A percentile compares a stretch with the other conserved stretches of the same genome.
phyloP scores from a whole-genome alignment of 768 basidiomycete genomes.

The Pleurotus cornucopiae region DNA sequence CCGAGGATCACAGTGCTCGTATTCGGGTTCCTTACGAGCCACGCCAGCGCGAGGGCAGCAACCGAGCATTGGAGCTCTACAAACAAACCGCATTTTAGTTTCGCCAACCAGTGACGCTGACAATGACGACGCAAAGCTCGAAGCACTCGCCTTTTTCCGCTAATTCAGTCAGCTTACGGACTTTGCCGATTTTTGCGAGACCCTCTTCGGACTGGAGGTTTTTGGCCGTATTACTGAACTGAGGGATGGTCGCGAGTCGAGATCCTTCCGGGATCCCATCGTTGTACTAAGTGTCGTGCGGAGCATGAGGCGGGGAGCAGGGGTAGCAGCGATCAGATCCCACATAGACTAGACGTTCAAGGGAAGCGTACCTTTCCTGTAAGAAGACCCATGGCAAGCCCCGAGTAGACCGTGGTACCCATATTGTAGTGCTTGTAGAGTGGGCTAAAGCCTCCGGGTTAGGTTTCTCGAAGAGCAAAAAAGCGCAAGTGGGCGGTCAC shows the following conservation, averaged over 20 bases:
- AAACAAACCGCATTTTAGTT: too few relatives aligned
- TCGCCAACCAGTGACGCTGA: too few relatives aligned
- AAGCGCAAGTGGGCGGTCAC: constrained; percentile 24
- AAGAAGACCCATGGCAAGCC: constrained; percentile 69
- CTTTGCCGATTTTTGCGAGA: constrained; percentile 66
- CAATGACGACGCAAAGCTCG: too few relatives aligned
- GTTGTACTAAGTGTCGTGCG: constrained; percentile 48
- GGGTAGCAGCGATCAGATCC: too few relatives aligned
- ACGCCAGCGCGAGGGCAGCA: constrained; percentile 72
- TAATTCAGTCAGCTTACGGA: constrained; percentile 59
- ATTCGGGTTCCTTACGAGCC: constrained; percentile 65
- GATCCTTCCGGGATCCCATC: constrained; percentile 72
- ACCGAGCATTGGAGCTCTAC: constrained; percentile 54
- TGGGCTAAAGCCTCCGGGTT: constrained; percentile 28
- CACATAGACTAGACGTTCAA: neutral
- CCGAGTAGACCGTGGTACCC: constrained; percentile 71
- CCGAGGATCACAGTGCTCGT: constrained; percentile 67
- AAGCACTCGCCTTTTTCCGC: constrained; percentile 46
- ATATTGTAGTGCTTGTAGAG: constrained; percentile 64
- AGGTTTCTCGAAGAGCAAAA: neutral
- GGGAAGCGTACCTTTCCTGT: constrained; percentile 60
- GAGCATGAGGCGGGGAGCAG: neutral
- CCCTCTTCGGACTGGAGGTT: constrained; percentile 55
- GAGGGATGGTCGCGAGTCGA: constrained; percentile 55
- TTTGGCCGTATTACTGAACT: constrained; percentile 53